phyloP scores from a whole-genome alignment of 148 eudicot species.

The Persicaria maculosa region DNA sequence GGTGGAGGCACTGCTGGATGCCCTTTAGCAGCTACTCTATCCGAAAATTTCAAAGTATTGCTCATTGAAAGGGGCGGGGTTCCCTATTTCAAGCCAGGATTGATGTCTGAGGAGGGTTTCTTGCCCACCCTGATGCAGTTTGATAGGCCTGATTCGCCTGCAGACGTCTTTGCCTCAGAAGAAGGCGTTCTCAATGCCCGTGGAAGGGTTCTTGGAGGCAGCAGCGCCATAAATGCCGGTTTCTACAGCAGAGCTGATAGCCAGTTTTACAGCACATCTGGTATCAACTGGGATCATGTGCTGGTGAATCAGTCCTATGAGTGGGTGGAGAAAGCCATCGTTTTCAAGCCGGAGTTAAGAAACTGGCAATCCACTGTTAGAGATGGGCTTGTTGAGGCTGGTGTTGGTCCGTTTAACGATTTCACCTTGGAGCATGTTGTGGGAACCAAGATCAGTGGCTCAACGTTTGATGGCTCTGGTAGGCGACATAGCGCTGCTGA shows the following conservation, averaged over 20 bases:
- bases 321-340: slow-evolving; percentile 77
- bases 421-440: slow-evolving; percentile 49
- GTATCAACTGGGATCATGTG: slow-evolving; percentile 48
- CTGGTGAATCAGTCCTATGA: slow-evolving; percentile 60
- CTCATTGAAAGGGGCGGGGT: slow-evolving; percentile 76
- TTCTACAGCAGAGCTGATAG: slow-evolving; percentile 71
- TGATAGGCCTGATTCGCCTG: slow-evolving; percentile 49
- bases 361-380: slow-evolving; percentile 66
- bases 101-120: slow-evolving; percentile 77
- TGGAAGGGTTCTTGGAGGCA: slow-evolving; percentile 65
- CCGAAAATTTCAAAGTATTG: slow-evolving; percentile 44
- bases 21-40: slow-evolving; percentile 74
- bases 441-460: slow-evolving; percentile 87
- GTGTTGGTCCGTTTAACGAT: slow-evolving; percentile 61
- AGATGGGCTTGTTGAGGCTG: slow-evolving; percentile 65
- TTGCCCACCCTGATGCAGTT: slow-evolving; percentile 41
- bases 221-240: slow-evolving; percentile 86
- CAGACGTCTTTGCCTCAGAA: slow-evolving; percentile 77
- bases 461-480: slow-evolving; percentile 65
- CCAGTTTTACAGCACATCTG: slow-evolving; percentile 44
- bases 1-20: slow-evolving; percentile 95
- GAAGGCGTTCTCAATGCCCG: slow-evolving; percentile 67
- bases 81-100: slow-evolving; percentile 42
- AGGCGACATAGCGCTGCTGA: slow-evolving; percentile 75
- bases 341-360: slow-evolving; percentile 59